Base-by-base conservation (phyloP, 2,329 filamentous ascomycete genomes). In the Cadophora malorum region DNA sequence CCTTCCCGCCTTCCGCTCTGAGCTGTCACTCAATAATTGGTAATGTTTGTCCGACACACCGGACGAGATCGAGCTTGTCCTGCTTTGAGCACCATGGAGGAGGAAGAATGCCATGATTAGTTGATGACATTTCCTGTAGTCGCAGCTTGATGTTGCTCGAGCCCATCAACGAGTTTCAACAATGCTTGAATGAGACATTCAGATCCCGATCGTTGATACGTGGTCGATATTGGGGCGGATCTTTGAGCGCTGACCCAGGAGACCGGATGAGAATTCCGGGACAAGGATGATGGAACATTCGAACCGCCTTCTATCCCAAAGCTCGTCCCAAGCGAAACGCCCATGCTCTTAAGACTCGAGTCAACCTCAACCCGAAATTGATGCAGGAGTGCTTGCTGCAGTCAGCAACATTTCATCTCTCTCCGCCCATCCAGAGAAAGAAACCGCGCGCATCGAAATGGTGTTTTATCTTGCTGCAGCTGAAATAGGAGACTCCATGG, bases 261-360 rank as follows among this genome's bases (percentile, higher is more conserved):
- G 56, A 50, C 23, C 41, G 41, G 63, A 28, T 45, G 31, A 47
- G 19, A 23, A 21, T 63, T 45, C 56, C 25, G 8, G 25, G 16
- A 63, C 50, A 63, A 38, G 65, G 65, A 59, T 63, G 12, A 55
- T 50, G 59, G 65, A 67, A 67, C 25, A 52, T 67, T 63, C 60
- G 35, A 28, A 49, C 12, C 23, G n/a, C 31, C 65, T 58, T 66
- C 58, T 47, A 62, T 50, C 49, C n/a, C 33, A 55, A n/a, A 49
- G 35, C 28, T 53, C 60, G 7, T 38, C 52, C 19, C 55, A 38
- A 58, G 33, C 55, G 55, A 58, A 5, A 38, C 33, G 55, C 55
- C 21, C 55, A 58, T 58, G 55, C 55, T 28, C 28, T 28, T 5
- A 28, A 55, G 7, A 7, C 16, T n/a, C 8, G 1, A 25, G 33